Conservation (phyloP, 805 yeast genomes). For the Wickerhamomyces kurtzmanii region DNA sequence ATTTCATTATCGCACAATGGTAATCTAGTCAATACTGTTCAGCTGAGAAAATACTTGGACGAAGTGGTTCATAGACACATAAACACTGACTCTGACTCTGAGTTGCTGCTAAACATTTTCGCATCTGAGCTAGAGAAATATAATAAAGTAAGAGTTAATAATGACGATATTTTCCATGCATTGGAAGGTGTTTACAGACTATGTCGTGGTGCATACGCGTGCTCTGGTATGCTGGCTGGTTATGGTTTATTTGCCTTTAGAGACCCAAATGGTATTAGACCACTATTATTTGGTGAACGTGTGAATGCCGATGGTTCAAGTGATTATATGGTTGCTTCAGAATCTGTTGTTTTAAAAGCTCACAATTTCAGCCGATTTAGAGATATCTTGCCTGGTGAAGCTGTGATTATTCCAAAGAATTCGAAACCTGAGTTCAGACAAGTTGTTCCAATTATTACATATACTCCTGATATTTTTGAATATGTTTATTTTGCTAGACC, state of each 20-base stretch:
- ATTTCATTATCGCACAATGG: slow-evolving; percentile 89
- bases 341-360: slow-evolving; percentile 89
- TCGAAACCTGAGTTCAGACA: slow-evolving; percentile 75
- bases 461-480: slow-evolving; percentile 94
- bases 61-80: slow-evolving; percentile 94
- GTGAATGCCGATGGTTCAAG: slow-evolving; percentile 51
- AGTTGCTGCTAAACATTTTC: slow-evolving; percentile 78
- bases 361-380: slow-evolving; percentile 74
- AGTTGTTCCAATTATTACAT: slow-evolving; percentile 66
- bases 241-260: slow-evolving; percentile 93
- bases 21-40: slow-evolving; percentile 80
- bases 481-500: slow-evolving; percentile 98
- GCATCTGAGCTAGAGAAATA: slow-evolving; percentile 87
- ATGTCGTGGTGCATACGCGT: slow-evolving; percentile 96
- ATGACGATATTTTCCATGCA: slow-evolving; percentile 81
- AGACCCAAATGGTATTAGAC: slow-evolving; percentile 96
- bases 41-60: slow-evolving; percentile 72
- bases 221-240: slow-evolving; percentile 92
- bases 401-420: slow-evolving; percentile 82
- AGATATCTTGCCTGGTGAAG: slow-evolving; percentile 92
- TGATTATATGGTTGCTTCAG: slow-evolving; percentile 94
- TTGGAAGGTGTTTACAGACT: slow-evolving; percentile 69
- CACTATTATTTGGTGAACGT: slow-evolving; percentile 81
- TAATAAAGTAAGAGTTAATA: slow-evolving; percentile 89
- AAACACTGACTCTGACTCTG: slow-evolving; percentile 95